Evolutionary conservation across 345 rosid genomes (phyloP).

Genomic region (Lenwebbia sp.): DNA sequence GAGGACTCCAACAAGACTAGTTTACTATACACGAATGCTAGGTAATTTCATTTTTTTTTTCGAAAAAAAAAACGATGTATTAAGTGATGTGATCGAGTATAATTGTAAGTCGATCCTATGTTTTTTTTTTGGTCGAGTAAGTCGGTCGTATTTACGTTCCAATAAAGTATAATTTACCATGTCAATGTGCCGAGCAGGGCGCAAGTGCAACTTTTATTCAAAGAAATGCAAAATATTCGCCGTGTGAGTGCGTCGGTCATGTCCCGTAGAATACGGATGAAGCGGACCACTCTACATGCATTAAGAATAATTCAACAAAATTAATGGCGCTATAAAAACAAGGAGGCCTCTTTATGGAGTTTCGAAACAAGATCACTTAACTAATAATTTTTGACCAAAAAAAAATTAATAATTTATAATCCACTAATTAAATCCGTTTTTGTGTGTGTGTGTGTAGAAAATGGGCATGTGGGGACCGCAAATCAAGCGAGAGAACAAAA

Average conservation of each 20-base stretch:
- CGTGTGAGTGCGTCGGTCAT: neutral
- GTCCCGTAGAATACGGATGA: neutral
- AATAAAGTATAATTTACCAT: too few species aligned
- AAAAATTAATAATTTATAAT: neutral
- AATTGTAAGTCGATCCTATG: too few species aligned
- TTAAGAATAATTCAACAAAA: neutral
- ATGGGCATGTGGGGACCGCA: neutral
- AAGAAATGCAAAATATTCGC: neutral
- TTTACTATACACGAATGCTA: neutral
- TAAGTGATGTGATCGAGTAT: neutral
- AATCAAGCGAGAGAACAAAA: neutral
- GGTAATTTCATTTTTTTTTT: neutral
- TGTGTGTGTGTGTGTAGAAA: neutral
- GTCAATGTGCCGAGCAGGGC: neutral
- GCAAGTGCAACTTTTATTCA: neutral
- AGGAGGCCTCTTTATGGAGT: neutral
- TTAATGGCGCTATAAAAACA: neutral
- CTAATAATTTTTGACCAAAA: neutral
- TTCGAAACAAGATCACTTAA: neutral
- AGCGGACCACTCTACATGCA: neutral
- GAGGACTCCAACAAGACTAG: neutral
- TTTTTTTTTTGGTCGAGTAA: too few species aligned
- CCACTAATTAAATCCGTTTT: neutral
- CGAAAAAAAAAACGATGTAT: rapidly evolving
- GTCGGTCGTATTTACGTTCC: too few species aligned